phyloP scores from a whole-genome alignment of 2,329 filamentous ascomycete species.

The Aurifilum marmelostoma region DNA sequence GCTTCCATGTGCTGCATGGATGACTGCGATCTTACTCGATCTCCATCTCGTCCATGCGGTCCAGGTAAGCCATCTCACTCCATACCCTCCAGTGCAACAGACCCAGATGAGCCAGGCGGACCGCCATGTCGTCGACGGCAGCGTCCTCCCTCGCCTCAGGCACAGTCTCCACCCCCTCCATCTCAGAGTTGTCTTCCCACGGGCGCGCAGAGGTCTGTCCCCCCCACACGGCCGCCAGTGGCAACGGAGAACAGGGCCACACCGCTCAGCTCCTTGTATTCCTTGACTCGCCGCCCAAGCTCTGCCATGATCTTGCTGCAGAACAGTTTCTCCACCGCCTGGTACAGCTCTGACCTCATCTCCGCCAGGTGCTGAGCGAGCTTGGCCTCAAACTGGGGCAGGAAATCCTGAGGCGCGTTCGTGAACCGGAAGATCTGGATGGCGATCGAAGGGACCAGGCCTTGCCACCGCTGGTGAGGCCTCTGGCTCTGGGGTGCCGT shows the following conservation, averaged over 20 bases:
- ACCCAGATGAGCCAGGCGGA: conserved; percentile 79
- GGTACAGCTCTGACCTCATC: conserved; percentile 48
- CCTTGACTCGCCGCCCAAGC: conserved; percentile 53
- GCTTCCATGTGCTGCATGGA: background rate
- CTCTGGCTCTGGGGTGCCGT: conserved; percentile 49
- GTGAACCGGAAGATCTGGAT: conserved; percentile 63
- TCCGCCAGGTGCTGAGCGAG: conserved; percentile 50
- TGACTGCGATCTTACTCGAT: conserved; percentile 18
- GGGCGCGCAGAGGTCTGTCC: conserved; percentile 39
- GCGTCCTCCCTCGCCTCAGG: conserved; percentile 55
- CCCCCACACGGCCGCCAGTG: conserved; percentile 53
- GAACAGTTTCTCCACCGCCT: conserved; percentile 54
- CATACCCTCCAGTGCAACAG: conserved; percentile 91
- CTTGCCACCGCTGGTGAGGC: conserved; percentile 54
- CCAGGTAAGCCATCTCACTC: conserved; percentile 72
- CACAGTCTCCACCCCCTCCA: conserved; percentile 26
- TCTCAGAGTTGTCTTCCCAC: conserved; percentile 39
- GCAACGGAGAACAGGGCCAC: conserved; percentile 59
- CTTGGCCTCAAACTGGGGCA: conserved; percentile 54
- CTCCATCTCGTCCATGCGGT: conserved; percentile 40
- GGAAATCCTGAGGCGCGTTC: conserved; percentile 52
- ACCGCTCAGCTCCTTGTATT: conserved; percentile 56
- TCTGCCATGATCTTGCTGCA: conserved; percentile 53
- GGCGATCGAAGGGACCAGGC: conserved; percentile 56
- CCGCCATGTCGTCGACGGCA: conserved; percentile 69